These are phyloP conservation scores for Plenodomus lindquistii DNA, from an alignment of 2,329 filamentous ascomycete genomes.

Conservation along the genomic window DNA sequence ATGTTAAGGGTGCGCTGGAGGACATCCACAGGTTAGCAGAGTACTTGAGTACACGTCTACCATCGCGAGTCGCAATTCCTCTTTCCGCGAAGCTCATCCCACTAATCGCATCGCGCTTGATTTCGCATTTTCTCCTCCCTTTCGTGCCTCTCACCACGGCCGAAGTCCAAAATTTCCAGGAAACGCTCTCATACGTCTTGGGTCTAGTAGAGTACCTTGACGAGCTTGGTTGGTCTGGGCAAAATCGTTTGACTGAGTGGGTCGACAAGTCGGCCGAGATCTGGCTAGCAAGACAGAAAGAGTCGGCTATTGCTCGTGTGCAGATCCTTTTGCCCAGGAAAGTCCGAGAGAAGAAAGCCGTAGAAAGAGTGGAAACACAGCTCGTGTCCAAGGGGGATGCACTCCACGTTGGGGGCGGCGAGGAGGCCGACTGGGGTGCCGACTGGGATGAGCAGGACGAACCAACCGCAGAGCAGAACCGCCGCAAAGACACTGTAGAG, in stretches of 20 bases:
- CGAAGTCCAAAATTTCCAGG: conserved; percentile 73
- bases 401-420: conserved; percentile 59
- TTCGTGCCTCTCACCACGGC: conserved; percentile 75
- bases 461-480: conserved; percentile 8
- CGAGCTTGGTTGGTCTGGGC: conserved; percentile 64
- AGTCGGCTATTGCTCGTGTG: conserved; percentile 75
- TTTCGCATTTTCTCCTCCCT: conserved; percentile 73
- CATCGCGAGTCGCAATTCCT: conserved; percentile 52
- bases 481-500: conserved; percentile 13
- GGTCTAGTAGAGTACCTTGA: conserved; percentile 68
- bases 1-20: conserved; percentile 31
- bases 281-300: conserved; percentile 84
- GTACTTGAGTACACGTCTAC: conserved; percentile 57
- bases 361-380: conserved; percentile 85
- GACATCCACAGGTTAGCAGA: conserved; percentile 49
- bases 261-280: conserved; percentile 75
- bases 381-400: conserved; percentile 72
- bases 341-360: conserved; percentile 67
- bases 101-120: conserved; percentile 67
- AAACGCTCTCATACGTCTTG: conserved; percentile 65
- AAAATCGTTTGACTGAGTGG: conserved; percentile 73
- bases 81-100: conserved; percentile 74
- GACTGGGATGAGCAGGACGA: conserved; percentile 71
- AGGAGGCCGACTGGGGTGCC: conserved; percentile 71
- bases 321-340: conserved; percentile 70